Percentiles rank a stretch among this genome's conserved stretches.
phyloP scores from a whole-genome alignment of 495 filamentous ascomycete genomes.

The Poronia punctata region DNA sequence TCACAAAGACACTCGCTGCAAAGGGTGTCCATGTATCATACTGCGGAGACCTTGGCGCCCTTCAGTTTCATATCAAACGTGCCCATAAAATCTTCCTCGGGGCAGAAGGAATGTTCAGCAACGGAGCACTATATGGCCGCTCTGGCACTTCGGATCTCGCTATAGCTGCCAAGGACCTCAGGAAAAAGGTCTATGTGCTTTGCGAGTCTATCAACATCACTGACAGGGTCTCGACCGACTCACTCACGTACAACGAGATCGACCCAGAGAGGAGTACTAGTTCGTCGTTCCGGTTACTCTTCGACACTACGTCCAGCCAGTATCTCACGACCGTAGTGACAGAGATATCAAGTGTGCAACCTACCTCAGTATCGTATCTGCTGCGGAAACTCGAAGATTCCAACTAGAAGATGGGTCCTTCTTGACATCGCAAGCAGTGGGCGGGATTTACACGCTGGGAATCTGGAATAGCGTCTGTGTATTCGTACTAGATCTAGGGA shows the following conservation, averaged over 20 bases:
- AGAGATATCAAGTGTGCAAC: conserved; percentile 81
- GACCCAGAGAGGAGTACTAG: conserved; percentile 46
- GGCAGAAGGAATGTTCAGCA: conserved; percentile 84
- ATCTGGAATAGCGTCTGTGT: conserved; percentile 1
- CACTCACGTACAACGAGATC: conserved; percentile 89
- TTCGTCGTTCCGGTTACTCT: conserved; percentile 78
- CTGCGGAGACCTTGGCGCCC: conserved; percentile 61
- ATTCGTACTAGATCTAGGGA: conserved; percentile 6
- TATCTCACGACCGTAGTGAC: conserved; percentile 85
- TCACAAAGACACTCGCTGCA: conserved; percentile 59
- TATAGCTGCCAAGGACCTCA: conserved; percentile 69
- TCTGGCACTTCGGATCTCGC: conserved; percentile 84
- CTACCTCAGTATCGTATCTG: conserved; percentile 65
- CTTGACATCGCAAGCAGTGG: conserved; percentile 1
- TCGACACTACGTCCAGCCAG: conserved; percentile 87
- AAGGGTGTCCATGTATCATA: conserved; percentile 74
- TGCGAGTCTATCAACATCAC: conserved; percentile 97
- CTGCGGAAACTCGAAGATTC: conserved; percentile 45
- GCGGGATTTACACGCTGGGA: background rate
- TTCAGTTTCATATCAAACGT: conserved; percentile 63
- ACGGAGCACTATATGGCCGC: conserved; percentile 79
- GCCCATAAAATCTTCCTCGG: conserved; percentile 80
- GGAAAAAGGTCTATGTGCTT: conserved; percentile 78
- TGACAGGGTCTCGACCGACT: conserved; percentile 81
- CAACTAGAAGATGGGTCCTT: conserved; percentile 23